Evolutionary conservation across 2,329 filamentous ascomycete genomes (phyloP).

Genomic region (Clonostachys sp.): DNA sequence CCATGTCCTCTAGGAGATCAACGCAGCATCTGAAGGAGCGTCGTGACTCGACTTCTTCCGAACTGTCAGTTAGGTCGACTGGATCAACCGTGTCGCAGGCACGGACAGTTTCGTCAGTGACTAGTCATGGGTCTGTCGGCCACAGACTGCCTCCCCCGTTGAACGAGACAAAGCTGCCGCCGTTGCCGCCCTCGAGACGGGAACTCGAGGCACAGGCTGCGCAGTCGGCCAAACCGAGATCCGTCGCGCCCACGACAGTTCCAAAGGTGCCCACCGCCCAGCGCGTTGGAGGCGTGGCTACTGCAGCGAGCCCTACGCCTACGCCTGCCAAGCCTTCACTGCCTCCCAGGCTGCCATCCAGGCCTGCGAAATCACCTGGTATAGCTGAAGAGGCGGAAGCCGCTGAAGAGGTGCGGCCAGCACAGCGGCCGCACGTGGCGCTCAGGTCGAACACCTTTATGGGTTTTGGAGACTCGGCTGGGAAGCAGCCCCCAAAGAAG

Average conservation of each 20-base stretch:
- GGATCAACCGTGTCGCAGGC: conserved; percentile 48
- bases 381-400: background rate
- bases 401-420: background rate
- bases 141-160: conserved; percentile 49
- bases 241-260: background rate
- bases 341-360: conserved; percentile 46
- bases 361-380: conserved; percentile 24
- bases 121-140: conserved; percentile 39
- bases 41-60: conserved; percentile 54
- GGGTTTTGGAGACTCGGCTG: background rate
- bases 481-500: background rate
- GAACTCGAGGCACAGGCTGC: conserved; percentile 42
- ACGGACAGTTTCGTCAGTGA: conserved; percentile 36
- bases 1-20: background rate
- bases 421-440: background rate
- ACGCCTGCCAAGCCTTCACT: conserved; percentile 29
- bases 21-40: background rate
- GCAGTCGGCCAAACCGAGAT: conserved; percentile 2
- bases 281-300: background rate
- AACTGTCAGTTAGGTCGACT: conserved; percentile 47
- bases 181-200: conserved; percentile 48
- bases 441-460: too few species aligned
- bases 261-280: conserved; percentile 1
- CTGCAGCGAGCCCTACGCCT: conserved; percentile 9
- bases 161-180: conserved; percentile 51